Percentiles rank a stretch among this genome's conserved stretches.
Evolutionary conservation across 768 basidiomycete genomes (phyloP).

Genomic region (Butyriboletus loyo): DNA sequence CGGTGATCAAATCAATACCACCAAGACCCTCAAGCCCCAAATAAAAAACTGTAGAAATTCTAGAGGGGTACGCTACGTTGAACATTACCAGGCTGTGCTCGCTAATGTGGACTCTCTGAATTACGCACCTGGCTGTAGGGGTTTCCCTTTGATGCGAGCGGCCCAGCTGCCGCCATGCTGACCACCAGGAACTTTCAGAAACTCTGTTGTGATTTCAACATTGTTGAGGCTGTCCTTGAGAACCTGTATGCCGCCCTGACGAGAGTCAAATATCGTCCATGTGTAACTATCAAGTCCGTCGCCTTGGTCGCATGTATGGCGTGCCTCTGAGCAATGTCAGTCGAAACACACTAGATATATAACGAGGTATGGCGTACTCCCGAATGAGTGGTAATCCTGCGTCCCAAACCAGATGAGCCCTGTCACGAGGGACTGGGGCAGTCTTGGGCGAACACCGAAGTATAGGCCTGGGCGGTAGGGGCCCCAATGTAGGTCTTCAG

Average conservation of each 20-base stretch:
- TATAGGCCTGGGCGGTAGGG: conserved; percentile 92
- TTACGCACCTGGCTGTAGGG: conserved; percentile 57
- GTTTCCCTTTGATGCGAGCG: conserved; percentile 76
- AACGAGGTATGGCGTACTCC: conserved; percentile 44
- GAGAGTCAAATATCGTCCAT: conserved; percentile 84
- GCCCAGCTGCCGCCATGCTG: conserved; percentile 88
- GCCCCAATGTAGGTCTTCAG: conserved; percentile 59
- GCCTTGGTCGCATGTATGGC: conserved; percentile 87
- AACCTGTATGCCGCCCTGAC: conserved; percentile 83
- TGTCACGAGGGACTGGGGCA: conserved; percentile 88
- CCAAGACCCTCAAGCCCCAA: conserved; percentile 87
- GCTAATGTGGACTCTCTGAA: neutral
- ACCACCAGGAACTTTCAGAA: conserved; percentile 83
- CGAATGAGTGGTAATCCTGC: conserved; percentile 72
- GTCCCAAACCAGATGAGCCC: conserved; percentile 95
- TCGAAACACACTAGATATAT: neutral
- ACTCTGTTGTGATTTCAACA: conserved; percentile 78
- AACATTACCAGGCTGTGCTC: conserved; percentile 26
- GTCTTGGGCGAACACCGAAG: conserved; percentile 82
- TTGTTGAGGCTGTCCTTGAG: conserved; percentile 81
- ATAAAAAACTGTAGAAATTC: conserved; percentile 82
- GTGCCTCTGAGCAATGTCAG: conserved; percentile 47
- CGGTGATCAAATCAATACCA: conserved; percentile 73
- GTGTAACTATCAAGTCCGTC: conserved; percentile 81
- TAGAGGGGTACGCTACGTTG: conserved; percentile 44